Conservation (phyloP, 495 filamentous ascomycete genomes). For the Penicillium canariense region DNA sequence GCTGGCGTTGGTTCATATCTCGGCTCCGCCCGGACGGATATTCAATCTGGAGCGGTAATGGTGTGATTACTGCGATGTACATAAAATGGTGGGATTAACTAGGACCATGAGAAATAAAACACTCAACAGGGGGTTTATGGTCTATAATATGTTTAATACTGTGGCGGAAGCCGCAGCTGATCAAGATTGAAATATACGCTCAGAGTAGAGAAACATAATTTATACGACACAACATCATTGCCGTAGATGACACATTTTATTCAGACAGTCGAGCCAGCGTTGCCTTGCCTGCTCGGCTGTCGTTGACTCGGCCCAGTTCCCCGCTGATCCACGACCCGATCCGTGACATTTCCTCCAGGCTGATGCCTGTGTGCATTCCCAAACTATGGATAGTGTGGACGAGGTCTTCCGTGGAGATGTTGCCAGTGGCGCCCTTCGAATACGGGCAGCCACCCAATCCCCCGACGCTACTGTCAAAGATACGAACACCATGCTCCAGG, state of each 20-base stretch:
- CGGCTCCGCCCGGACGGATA: neutral
- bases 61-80: too few relatives aligned
- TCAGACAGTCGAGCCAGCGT: conserved; percentile 50
- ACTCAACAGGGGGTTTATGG: neutral
- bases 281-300: conserved; percentile 75
- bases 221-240: conserved; percentile 3
- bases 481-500: conserved; percentile 82
- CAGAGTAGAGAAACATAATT: neutral
- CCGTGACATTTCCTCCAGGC: conserved; percentile 75
- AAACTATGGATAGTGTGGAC: conserved; percentile 85
- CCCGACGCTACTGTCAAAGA: conserved; percentile 86
- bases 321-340: conserved; percentile 87
- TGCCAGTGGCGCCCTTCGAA: conserved; percentile 90
- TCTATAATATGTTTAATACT: neutral
- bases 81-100: neutral
- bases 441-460: conserved; percentile 95
- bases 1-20: conserved; percentile 20
- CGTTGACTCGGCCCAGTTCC: conserved; percentile 75
- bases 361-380: conserved; percentile 83
- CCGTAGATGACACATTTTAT: conserved; percentile 29
- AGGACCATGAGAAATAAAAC: neutral
- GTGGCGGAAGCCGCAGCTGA: neutral
- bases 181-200: neutral
- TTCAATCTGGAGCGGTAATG: too few relatives aligned
- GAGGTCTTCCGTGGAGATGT: conserved; percentile 92